These are phyloP conservation scores for Millerozyma acaciae DNA, from an alignment of 805 yeast genomes.

Conservation along the genomic window DNA sequence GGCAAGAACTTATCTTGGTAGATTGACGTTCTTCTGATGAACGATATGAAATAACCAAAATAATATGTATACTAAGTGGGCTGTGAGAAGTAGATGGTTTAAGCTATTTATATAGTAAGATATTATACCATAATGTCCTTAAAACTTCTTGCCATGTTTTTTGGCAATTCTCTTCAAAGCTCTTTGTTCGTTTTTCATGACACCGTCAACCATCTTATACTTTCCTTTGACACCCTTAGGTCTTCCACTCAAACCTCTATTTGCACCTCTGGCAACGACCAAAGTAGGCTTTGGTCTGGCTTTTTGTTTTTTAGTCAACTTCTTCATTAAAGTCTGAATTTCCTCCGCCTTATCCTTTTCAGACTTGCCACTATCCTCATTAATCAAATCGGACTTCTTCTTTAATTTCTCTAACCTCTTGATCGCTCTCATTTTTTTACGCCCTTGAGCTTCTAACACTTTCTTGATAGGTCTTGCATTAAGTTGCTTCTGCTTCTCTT, in stretches of 20 bases:
- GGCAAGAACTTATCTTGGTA: too few relatives aligned
- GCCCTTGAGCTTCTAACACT: conserved; percentile 95
- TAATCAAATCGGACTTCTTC: conserved; percentile 85
- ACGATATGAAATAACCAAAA: too few relatives aligned
- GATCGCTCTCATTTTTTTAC: conserved; percentile 89
- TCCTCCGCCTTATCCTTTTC: conserved; percentile 95
- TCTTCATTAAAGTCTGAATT: conserved; percentile 79
- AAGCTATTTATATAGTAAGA: conserved; percentile 20
- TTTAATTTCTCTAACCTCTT: conserved; percentile 78
- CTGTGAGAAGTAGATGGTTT: not conserved
- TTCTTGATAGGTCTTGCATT: conserved; percentile 98
- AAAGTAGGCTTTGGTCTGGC: conserved; percentile 78
- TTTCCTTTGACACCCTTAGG: conserved; percentile 97
- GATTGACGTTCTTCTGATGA: too few relatives aligned
- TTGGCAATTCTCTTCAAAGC: conserved; percentile 88
- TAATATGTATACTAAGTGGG: too few relatives aligned
- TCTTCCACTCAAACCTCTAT: conserved; percentile 87
- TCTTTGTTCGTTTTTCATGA: conserved; percentile 93
- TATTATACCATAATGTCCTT: too few relatives aligned
- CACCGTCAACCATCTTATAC: conserved; percentile 99
- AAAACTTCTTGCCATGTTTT: conserved; percentile 75
- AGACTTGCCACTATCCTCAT: conserved; percentile 80
- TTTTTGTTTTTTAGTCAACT: conserved; percentile 68
- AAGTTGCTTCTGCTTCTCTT: conserved; percentile 49
- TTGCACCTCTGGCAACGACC: conserved; percentile 82